Conservation (phyloP, 2,329 filamentous ascomycete genomes). For the Colletotrichum sp. region DNA sequence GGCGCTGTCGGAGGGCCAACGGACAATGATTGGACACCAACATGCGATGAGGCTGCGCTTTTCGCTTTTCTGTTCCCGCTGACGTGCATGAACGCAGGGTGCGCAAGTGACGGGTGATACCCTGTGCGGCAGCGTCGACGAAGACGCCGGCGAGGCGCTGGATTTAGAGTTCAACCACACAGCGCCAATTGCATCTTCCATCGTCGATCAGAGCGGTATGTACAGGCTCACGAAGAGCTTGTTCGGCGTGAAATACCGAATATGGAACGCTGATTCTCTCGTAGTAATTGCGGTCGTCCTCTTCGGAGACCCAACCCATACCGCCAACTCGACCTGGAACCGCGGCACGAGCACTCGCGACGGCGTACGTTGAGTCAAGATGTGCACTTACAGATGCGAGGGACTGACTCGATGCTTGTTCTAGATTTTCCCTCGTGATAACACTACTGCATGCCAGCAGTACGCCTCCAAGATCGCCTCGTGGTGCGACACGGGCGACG, state of each 20-base stretch:
- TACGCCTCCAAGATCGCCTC: constrained; percentile 40
- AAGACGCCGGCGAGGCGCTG: constrained; percentile 18
- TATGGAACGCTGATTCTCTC: background rate
- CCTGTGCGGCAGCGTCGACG: constrained; percentile 38
- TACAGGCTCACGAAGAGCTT: background rate
- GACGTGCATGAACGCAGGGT: constrained; percentile 30
- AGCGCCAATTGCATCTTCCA: constrained; percentile 26
- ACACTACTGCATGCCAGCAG: constrained; percentile 37
- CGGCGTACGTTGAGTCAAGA: constrained; percentile 36
- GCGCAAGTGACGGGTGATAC: constrained; percentile 41
- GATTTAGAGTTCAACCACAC: constrained; percentile 22
- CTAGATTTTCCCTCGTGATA: constrained; percentile 41
- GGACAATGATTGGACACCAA: background rate
- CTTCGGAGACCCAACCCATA: constrained; percentile 47
- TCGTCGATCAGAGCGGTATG: constrained; percentile 40
- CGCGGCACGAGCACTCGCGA: constrained; percentile 39
- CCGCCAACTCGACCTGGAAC: constrained; percentile 38
- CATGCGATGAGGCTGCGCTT: background rate
- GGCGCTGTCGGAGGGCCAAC: background rate
- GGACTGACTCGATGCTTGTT: background rate
- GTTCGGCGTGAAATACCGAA: no score
- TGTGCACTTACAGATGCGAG: background rate
- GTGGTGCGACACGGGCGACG: constrained; percentile 47
- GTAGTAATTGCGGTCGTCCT: constrained; percentile 45
- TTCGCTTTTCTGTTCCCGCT: background rate